Evolutionary conservation across 73 alveolate species (phyloP).

Genomic region (Symbiodinium pilosum): DNA sequence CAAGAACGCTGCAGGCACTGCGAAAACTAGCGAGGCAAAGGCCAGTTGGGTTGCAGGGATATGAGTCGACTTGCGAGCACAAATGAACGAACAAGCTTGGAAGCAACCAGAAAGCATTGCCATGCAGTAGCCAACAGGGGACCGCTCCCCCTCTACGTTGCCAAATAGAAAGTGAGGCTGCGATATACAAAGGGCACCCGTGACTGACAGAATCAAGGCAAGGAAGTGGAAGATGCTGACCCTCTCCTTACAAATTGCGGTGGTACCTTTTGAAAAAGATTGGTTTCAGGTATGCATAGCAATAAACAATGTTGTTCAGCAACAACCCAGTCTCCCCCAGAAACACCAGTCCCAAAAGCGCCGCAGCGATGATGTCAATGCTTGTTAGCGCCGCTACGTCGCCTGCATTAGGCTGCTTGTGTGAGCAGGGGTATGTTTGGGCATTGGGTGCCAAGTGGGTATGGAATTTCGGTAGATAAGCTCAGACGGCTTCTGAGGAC

Average conservation of each 20-base stretch:
- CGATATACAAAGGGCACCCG: constrained; percentile 40
- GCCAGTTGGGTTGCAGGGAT: constrained; percentile 25
- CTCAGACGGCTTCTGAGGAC: no score
- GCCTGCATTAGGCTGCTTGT: no score
- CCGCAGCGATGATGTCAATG: constrained; percentile 73
- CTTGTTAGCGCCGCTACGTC: no score
- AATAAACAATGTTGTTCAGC: no score
- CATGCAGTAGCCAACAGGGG: background rate
- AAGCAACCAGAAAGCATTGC: constrained; percentile 41
- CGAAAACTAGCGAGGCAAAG: constrained; percentile 5
- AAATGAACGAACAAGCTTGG: constrained; percentile 61
- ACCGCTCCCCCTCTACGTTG: background rate
- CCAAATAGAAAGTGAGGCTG: constrained; percentile 62
- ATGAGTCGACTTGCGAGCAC: constrained; percentile 70
- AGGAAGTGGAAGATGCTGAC: constrained; percentile 31
- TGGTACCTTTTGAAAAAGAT: no score
- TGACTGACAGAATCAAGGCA: constrained; percentile 33
- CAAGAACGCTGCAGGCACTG: constrained; percentile 39
- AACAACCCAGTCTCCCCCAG: constrained; percentile 27
- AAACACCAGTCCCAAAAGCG: constrained; percentile 49
- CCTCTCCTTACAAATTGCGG: no score
- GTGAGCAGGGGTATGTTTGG: no score
- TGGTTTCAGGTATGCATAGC: no score
- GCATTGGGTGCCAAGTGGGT: no score
- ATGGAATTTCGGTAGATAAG: no score